Evolutionary conservation across 805 yeast species (phyloP).

Genomic region (Middelhovenomyces tepae): DNA sequence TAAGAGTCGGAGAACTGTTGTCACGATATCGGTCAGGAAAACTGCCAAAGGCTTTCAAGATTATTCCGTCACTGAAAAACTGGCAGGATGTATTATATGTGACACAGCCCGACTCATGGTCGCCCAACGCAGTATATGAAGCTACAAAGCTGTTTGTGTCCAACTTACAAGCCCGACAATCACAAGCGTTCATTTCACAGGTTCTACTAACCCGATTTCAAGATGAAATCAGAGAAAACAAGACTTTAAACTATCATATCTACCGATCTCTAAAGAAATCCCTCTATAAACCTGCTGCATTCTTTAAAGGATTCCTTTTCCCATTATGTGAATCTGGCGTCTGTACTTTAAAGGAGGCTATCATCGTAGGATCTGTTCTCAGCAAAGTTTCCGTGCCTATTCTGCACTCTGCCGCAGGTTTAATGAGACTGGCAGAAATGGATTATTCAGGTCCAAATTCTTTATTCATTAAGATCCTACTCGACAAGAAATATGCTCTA

Average conservation of each 20-base stretch:
- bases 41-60: slow-evolving; percentile 92
- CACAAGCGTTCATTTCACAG: slow-evolving; percentile 67
- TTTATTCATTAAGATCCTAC: slow-evolving; percentile 76
- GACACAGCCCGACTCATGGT: slow-evolving; percentile 89
- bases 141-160: slow-evolving; percentile 93
- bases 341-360: slow-evolving; percentile 88
- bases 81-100: slow-evolving; percentile 95
- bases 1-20: slow-evolving; percentile 80
- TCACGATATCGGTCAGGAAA: slow-evolving; percentile 92
- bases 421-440: slow-evolving; percentile 70
- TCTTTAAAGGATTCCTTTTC: slow-evolving; percentile 90
- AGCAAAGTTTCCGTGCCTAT: slow-evolving; percentile 88
- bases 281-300: slow-evolving; percentile 93
- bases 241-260: slow-evolving; percentile 78
- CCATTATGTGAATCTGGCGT: slow-evolving; percentile 76
- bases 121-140: slow-evolving; percentile 89
- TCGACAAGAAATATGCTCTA: slow-evolving; percentile 92
- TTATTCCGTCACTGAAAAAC: slow-evolving; percentile 81
- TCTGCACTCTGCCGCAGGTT: slow-evolving; percentile 91
- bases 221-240: slow-evolving; percentile 31
- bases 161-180: slow-evolving; percentile 75
- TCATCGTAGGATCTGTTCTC: slow-evolving; percentile 87
- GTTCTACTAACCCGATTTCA: slow-evolving; percentile 33
- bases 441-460: slow-evolving; percentile 76
- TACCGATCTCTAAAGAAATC: slow-evolving; percentile 89